These are phyloP conservation scores for Wickerhamomyces bovis DNA, from an alignment of 805 yeast genomes.

Conservation along the genomic window DNA sequence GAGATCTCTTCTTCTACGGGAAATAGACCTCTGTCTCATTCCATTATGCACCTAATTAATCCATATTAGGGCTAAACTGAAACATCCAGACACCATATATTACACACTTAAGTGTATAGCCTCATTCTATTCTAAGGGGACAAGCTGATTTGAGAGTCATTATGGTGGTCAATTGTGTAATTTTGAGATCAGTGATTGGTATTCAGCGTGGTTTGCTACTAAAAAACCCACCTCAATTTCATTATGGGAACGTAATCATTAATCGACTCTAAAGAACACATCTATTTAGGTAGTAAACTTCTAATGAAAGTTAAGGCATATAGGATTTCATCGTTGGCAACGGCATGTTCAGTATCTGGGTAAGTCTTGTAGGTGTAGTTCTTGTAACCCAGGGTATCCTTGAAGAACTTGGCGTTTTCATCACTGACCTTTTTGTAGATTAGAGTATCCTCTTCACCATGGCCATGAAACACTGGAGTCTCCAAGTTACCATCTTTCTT, in stretches of 20 bases:
- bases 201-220: too few relatives aligned
- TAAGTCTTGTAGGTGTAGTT: slow-evolving; percentile 49
- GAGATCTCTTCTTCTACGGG: too few relatives aligned
- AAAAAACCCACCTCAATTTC: too few relatives aligned
- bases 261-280: not conserved
- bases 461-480: slow-evolving; percentile 84
- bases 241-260: not conserved
- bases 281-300: not conserved
- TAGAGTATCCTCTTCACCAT: slow-evolving; percentile 75
- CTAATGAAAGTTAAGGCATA: slow-evolving; percentile 44
- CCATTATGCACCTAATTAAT: not conserved
- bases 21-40: too few relatives aligned
- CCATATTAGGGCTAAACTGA: not conserved
- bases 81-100: not conserved
- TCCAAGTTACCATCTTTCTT: slow-evolving; percentile 36
- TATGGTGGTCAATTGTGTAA: too few relatives aligned
- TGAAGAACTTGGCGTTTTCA: slow-evolving; percentile 41
- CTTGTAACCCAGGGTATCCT: slow-evolving; percentile 38
- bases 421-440: slow-evolving; percentile 31
- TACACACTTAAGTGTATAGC: too few relatives aligned
- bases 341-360: slow-evolving; percentile 60
- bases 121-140: too few relatives aligned
- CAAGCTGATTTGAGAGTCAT: too few relatives aligned
- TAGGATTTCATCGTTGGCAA: slow-evolving; percentile 57
- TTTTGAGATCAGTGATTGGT: too few relatives aligned